Percentiles rank a stretch among this genome's conserved stretches.
Conservation (phyloP, 1,284 basidiomycete species). For the Tilletia setariae region DNA sequence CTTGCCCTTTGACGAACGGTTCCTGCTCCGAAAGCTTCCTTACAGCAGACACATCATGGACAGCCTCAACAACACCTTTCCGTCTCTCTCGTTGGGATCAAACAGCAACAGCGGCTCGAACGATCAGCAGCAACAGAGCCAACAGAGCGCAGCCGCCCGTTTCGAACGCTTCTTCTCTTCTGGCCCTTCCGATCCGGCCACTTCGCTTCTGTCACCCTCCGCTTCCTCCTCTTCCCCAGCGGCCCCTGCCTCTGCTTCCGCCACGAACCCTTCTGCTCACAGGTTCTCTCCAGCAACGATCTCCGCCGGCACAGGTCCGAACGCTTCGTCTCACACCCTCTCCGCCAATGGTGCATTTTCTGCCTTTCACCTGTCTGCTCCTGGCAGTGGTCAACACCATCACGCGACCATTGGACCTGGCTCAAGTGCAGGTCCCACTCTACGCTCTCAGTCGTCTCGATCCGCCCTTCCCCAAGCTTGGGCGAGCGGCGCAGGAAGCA, state of each 20-base stretch:
- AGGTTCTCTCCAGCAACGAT: background rate
- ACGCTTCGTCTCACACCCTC: conserved; percentile 21
- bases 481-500: background rate
- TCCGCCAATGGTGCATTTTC: conserved; percentile 36
- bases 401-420: conserved; percentile 2
- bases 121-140: background rate
- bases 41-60: background rate
- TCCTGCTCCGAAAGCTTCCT: no score
- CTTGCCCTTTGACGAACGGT: no score
- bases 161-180: conserved; percentile 45
- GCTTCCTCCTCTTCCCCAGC: conserved; percentile 20
- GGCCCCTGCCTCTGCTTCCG: conserved; percentile 18
- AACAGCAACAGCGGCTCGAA: background rate
- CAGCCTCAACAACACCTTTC: conserved; percentile 10
- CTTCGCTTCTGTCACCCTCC: no score
- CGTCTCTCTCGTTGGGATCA: conserved; percentile 1
- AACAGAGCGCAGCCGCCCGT: conserved; percentile 39
- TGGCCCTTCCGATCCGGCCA: no score
- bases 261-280: background rate
- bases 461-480: conserved; percentile 5
- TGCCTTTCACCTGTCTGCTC: conserved; percentile 30
- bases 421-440: background rate
- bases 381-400: background rate
- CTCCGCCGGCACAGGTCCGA: conserved; percentile 28
- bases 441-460: conserved; percentile 7